These are phyloP conservation scores for Wallacemonas sp. DNA, from an alignment of 208 protist species.

Conservation along the genomic window DNA sequence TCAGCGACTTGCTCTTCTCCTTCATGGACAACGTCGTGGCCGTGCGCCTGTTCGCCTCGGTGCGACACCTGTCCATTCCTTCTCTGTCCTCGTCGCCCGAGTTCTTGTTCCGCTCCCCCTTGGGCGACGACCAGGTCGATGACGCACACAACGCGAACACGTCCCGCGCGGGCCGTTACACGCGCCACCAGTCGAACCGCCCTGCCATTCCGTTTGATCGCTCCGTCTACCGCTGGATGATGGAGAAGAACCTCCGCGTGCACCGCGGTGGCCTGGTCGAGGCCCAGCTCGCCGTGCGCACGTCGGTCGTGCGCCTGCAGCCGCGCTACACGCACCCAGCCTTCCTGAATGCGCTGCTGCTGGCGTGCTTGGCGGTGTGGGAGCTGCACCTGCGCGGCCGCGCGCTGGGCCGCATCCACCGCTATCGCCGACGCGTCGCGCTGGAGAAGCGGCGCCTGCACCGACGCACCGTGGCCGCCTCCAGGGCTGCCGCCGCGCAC, in stretches of 20 bases:
- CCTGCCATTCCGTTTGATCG: slow-evolving; percentile 10
- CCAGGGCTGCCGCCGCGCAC: too few species aligned
- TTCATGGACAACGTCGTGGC: slow-evolving; percentile 48
- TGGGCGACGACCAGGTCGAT: too few species aligned
- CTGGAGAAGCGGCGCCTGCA: slow-evolving; percentile 10
- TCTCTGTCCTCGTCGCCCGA: neutral
- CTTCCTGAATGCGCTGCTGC: slow-evolving; percentile 21
- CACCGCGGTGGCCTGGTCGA: slow-evolving; percentile 48
- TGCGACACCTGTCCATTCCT: slow-evolving; percentile 32
- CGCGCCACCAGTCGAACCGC: neutral
- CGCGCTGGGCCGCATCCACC: slow-evolving; percentile 35
- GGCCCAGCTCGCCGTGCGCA: slow-evolving; percentile 35
- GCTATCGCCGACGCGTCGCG: slow-evolving; percentile 12
- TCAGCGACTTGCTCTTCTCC: slow-evolving; percentile 32
- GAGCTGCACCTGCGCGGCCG: slow-evolving; percentile 33
- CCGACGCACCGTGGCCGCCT: neutral
- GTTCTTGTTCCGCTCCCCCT: neutral
- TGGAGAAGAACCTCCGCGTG: slow-evolving; percentile 41
- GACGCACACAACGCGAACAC: too few species aligned
- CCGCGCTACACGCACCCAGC: slow-evolving; percentile 15
- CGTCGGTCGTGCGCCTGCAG: slow-evolving; percentile 18
- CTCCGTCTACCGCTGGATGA: slow-evolving; percentile 40
- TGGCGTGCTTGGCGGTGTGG: slow-evolving; percentile 28
- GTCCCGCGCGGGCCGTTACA: neutral
- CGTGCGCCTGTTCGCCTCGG: slow-evolving; percentile 35